These are phyloP conservation scores for Fusarium scirpi DNA, from an alignment of 2,329 filamentous ascomycete species.

Conservation along the genomic window DNA sequence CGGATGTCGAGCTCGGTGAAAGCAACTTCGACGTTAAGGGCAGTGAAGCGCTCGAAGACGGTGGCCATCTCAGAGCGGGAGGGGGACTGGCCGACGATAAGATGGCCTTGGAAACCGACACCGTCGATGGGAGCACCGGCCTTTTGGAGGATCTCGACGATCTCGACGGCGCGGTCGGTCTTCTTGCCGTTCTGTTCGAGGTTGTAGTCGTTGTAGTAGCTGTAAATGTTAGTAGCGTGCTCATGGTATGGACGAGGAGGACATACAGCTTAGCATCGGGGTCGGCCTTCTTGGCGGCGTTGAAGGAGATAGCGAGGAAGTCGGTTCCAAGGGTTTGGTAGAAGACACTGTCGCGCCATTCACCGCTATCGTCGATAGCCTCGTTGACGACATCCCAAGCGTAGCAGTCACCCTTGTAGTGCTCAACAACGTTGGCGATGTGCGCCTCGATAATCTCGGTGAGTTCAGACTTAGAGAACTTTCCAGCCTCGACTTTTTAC, in stretches of 20 bases:
- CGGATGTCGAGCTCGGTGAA: conserved; percentile 73
- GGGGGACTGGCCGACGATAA: conserved; percentile 66
- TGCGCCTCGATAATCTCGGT: conserved; percentile 64
- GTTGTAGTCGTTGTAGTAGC: conserved; percentile 69
- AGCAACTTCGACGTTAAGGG: conserved; percentile 67
- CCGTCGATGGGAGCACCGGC: conserved; percentile 70
- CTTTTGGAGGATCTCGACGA: conserved; percentile 59
- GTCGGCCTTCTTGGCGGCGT: conserved; percentile 65
- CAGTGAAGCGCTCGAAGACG: conserved; percentile 63
- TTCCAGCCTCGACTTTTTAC: conserved; percentile 39
- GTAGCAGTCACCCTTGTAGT: conserved; percentile 71
- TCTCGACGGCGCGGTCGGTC: conserved; percentile 57
- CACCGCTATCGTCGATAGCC: conserved; percentile 68
- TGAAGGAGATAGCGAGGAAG: conserved; percentile 70
- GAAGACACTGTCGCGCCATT: conserved; percentile 65
- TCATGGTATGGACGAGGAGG: rapidly evolving
- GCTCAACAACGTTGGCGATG: conserved; percentile 67
- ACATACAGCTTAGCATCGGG: conserved; percentile 65
- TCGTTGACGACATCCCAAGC: conserved; percentile 77
- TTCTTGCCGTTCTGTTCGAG: conserved; percentile 66
- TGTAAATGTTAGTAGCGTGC: background rate
- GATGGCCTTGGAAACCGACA: conserved; percentile 71
- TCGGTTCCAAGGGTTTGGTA: conserved; percentile 65
- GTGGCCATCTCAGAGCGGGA: conserved; percentile 57
- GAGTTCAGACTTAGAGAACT: conserved; percentile 70